phyloP scores from a whole-genome alignment of 371 early-diverging fungal genomes.

The Blakeslea trispora region DNA sequence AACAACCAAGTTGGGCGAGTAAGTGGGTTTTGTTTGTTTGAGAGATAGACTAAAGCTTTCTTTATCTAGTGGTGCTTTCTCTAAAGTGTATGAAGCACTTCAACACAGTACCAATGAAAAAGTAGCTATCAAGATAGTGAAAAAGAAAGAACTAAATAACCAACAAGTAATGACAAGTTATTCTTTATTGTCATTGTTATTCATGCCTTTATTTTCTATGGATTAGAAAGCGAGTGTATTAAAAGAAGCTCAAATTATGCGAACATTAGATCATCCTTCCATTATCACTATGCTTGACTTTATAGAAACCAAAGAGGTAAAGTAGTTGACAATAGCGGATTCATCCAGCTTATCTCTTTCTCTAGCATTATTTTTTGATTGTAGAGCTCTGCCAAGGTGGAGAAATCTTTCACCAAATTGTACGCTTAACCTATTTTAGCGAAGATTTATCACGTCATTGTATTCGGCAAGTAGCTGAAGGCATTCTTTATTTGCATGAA shows the following conservation, averaged over 20 bases:
- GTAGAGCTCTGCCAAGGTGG: constrained; percentile 56
- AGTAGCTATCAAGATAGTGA: constrained; percentile 87
- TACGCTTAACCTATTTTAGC: constrained; percentile 57
- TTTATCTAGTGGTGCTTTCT: constrained; percentile 76
- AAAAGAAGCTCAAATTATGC: constrained; percentile 88
- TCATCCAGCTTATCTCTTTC: not conserved
- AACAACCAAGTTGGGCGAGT: constrained; percentile 69
- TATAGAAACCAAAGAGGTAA: constrained; percentile 66
- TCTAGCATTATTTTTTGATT: constrained; percentile 31
- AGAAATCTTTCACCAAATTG: constrained; percentile 68
- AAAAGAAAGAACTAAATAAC: constrained; percentile 59
- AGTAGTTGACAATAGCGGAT: not conserved
- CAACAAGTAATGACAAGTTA: constrained; percentile 67
- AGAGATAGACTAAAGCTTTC: no score
- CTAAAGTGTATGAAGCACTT: constrained; percentile 76
- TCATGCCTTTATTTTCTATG: constrained; percentile 11
- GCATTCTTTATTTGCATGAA: constrained; percentile 82
- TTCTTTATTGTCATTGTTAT: constrained; percentile 22
- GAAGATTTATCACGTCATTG: constrained; percentile 74
- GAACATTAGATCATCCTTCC: constrained; percentile 76
- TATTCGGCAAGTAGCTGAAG: constrained; percentile 84
- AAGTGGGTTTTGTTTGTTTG: no score
- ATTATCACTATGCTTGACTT: constrained; percentile 75
- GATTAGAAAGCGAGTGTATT: constrained; percentile 78
- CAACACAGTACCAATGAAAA: constrained; percentile 55